Evolutionary conservation across 148 eudicot genomes (phyloP).

Genomic region (Vaccinium myrtillus): DNA sequence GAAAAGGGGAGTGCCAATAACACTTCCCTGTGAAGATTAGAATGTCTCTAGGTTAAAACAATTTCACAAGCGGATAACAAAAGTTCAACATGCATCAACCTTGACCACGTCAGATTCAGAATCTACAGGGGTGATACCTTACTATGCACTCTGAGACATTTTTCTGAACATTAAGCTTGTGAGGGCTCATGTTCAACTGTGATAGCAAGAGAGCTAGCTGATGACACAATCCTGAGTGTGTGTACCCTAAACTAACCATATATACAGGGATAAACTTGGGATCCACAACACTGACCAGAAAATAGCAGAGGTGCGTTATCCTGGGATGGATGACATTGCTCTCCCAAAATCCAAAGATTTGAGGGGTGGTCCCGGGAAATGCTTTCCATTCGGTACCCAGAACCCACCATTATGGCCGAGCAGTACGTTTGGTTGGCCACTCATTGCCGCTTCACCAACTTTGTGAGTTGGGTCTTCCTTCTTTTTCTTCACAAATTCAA

Average conservation of each 20-base stretch:
- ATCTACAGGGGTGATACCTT: constrained; percentile 1
- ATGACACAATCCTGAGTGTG: not conserved
- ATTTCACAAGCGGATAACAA: not conserved
- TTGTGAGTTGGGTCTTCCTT: constrained; percentile 47
- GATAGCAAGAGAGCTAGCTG: not conserved
- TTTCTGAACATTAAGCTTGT: not conserved
- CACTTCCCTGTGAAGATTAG: not conserved
- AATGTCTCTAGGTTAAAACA: not conserved
- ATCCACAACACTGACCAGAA: not conserved
- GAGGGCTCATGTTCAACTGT: not conserved
- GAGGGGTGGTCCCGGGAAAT: constrained; percentile 45
- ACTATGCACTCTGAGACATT: not conserved
- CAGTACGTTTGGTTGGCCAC: constrained; percentile 34
- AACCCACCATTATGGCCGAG: constrained; percentile 45
- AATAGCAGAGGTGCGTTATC: constrained; percentile 14
- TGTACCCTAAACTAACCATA: not conserved
- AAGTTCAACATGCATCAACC: not conserved
- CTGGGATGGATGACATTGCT: constrained; percentile 48
- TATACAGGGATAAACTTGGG: not conserved
- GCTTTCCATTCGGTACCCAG: constrained; percentile 56
- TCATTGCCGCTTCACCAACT: constrained; percentile 31
- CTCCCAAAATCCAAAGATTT: constrained; percentile 52
- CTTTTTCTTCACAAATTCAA: constrained; percentile 75
- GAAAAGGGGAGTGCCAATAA: too few relatives aligned
- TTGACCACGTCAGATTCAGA: not conserved